Evolutionary conservation across 805 yeast genomes (phyloP), one percentile per base, ranked within the genome.

Genomic region (Pichia nakasei): DNA sequence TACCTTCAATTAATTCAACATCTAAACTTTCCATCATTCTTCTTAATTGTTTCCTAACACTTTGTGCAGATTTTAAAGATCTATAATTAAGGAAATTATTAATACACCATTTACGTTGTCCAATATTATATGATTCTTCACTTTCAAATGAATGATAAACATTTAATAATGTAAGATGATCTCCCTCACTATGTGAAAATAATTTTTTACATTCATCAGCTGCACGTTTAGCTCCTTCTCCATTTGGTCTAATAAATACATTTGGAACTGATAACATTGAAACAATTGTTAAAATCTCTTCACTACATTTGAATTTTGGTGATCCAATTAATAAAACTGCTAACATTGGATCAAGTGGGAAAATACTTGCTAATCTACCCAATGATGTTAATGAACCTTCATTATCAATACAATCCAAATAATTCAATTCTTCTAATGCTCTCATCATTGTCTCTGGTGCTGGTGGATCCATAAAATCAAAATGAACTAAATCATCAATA

Each of bases 391-490:
- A 67, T 43, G 83, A 82, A 48, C 97, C 98, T 38, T 87, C 91
- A 60, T 93, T 96, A 52, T 86, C 85, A 42, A 91, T 72, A 67
- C 97, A 93, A 20, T 83, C 81, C 49, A 91, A 69, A 60, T 87
- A 93, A 60, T 93, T 89, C 57, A 91, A 73, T 63, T 91, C 98
- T 64, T 91, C 98, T 50, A 91, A 69, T 0, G 97, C 97, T 61
- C 98, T 76, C 98, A 93, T 93, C 98, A 91, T 93, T 7, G 98
- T 93, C 65, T 91, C 98, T 9, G 98, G 98, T 3, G 97, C 97
- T 13, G 98, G 98, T 8, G 98, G 97, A 60, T 91, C 98, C 95
- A 91, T 91, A 60, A 93, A 91, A 63, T 93, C 98, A 59, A 91
- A 91, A 66, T 91, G 97, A 34, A 93, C 98, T 57, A 91, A 76